phyloP scores from a whole-genome alignment of 73 alveolate species.

The Uronychia setigera region DNA sequence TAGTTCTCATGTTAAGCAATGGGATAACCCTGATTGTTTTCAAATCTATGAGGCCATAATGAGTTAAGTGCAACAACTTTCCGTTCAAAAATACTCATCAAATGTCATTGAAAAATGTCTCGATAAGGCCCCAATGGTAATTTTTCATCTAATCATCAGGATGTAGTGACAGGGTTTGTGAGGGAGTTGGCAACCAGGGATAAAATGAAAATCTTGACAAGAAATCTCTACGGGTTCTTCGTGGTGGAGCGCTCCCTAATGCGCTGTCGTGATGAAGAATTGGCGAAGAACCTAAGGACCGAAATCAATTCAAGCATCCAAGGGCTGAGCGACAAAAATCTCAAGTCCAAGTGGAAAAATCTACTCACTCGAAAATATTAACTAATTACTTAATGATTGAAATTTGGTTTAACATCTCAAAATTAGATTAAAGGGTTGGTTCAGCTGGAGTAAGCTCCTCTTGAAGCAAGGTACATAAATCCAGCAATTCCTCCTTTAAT shows the following conservation, averaged over 20 bases:
- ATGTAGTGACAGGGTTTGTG: background rate
- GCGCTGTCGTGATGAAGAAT: conserved; percentile 22
- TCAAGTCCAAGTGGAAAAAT: conserved; percentile 59
- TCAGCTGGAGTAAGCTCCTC: background rate
- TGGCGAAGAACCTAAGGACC: conserved; percentile 24
- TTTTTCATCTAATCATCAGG: background rate
- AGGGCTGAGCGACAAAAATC: conserved; percentile 42
- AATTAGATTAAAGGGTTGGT: background rate
- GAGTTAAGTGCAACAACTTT: conserved; percentile 35
- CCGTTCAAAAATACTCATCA: conserved; percentile 58
- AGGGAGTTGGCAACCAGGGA: conserved; percentile 6
- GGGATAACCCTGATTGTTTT: conserved; percentile 62
- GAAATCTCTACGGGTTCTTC: conserved; percentile 59
- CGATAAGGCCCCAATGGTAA: conserved; percentile 51
- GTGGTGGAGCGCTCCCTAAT: conserved; percentile 56
- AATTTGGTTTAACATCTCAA: background rate
- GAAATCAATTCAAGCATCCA: conserved; percentile 32
- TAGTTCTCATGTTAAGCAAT: conserved; percentile 38
- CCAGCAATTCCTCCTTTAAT: background rate
- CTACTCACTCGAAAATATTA: conserved; percentile 1
- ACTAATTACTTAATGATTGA: background rate
- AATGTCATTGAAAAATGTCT: conserved; percentile 64
- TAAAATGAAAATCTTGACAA: conserved; percentile 27
- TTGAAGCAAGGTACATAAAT: background rate
- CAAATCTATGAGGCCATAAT: conserved; percentile 30